Evolutionary conservation across 2,329 filamentous ascomycete species (phyloP), one percentile per base, ranked within the genome.

Genomic region (Bertia moriformis): DNA sequence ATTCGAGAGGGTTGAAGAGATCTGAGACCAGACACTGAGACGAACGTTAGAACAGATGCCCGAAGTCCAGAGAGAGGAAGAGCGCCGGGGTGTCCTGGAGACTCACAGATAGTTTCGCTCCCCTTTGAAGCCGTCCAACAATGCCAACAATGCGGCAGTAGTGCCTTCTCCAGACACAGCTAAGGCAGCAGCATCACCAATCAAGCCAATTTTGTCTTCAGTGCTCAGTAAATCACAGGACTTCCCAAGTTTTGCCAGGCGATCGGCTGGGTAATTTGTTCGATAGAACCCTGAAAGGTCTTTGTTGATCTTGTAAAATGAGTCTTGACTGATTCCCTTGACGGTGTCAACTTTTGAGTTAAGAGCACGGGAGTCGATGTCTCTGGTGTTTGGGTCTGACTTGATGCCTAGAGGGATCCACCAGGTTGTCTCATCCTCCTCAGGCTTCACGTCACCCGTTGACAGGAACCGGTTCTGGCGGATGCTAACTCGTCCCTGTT

Each of bases 281-380:
- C 88, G 76, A 63, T 93, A 96, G 53, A 76, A 95, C 18, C 87
- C 89, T 39, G 80, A 87, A 42, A 89, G 83, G 40, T 89, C 77
- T 43, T 80, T 78, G 65, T 98, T 98, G 51, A 98, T 68, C 64
- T 94, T 93, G 65, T 96, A 98, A 58, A 94, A 95, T 12, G 32
- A 12, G 17, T 35, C 32, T 17, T 35, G 10, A 17, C 32, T 15
- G 32, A 35, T 15, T 7, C 81, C 78, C 38, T 71, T 68, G 41
- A 96, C 73, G 12, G 76, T 87, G 40, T 86, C 78, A 48, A 83
- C 71, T 62, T 85, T 95, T 41, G 71, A 65, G 0, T 78, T 83
- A 35, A 98, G 66, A 39, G 84, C 78, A 27, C 79, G 66, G 15
- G 72, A 65, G 42, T 79, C 66, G 39, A 81, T 65, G 4, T 71